Base-by-base conservation (phyloP, 1,139 yeast genomes). In the Yamadazyma kanchanaburiensis region DNA sequence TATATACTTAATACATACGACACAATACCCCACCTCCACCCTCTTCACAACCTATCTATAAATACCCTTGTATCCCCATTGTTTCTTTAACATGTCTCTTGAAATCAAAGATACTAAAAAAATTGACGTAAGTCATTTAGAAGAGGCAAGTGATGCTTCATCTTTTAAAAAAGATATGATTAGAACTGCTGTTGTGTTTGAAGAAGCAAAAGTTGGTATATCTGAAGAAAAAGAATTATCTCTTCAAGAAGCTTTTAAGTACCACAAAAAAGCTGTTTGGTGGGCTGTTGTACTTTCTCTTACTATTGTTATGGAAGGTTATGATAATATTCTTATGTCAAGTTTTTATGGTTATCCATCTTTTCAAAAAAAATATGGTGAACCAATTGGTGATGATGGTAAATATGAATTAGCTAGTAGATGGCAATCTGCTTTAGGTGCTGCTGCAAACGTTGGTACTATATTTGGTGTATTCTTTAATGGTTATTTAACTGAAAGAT, bases 301-400 rank as follows among this genome's bases (percentile, higher is more conserved):
- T n/a, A 50, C 57, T 19, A 51, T 53, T 32, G 37, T 51, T 26
- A 24, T 24, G 26, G 26, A 52, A 39, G 57, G 57, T 24, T 53
- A 53, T 34, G 57, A 52, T 39, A 48, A 42, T 26, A 48, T 40
- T 30, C 42, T 53, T 25, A 49, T 52, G 21, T 20, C 39, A 9
- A 43, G 51, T 11, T 50, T 53, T 28, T 53, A 35, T 34, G 58
- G 50, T n/a, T 52, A 49, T 25, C 56, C 56, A 5, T 32, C 45
- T 13, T 52, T 53, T 27, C 33, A 44, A 21, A 38, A 32, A 25
- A 42, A 44, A 25, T 53, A 46, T 30, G 58, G 58, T 9, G 44
- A 36, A 15, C 38, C 26, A 15, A 22, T 22, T 6, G 32, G 34
- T 17, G 35, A 34, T 6, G 52, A 52, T 2, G 53, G 53, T 10